Percentiles rank a stretch among this genome's conserved stretches.
Conservation (phyloP, 495 filamentous ascomycete species). For the Xylaria nigripes region DNA sequence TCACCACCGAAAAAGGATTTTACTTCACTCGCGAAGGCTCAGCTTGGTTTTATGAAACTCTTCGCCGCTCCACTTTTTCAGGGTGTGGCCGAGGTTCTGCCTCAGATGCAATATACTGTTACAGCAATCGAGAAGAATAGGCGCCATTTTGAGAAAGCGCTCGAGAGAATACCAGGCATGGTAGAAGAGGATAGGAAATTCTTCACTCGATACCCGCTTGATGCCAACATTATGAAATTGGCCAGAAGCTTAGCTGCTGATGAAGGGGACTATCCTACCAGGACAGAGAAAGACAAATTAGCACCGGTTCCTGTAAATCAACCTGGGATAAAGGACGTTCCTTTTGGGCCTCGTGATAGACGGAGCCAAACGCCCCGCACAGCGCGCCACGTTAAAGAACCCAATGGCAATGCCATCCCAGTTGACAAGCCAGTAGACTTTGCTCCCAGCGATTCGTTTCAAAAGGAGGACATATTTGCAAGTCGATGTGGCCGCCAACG, state of each 20-base stretch:
- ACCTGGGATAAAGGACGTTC: slow-evolving; percentile 16
- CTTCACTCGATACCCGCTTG: slow-evolving; percentile 28
- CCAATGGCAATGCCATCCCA: slow-evolving; percentile 30
- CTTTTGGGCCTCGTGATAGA: slow-evolving; percentile 14
- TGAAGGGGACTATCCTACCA: background rate
- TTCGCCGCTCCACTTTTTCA: slow-evolving; percentile 90
- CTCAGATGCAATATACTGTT: slow-evolving; percentile 72
- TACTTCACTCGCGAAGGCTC: slow-evolving; percentile 72
- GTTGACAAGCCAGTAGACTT: slow-evolving; percentile 31
- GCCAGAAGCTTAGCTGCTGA: slow-evolving; percentile 12
- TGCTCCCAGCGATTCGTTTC: slow-evolving; percentile 29
- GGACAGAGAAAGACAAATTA: slow-evolving; percentile 10
- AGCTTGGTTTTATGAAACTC: slow-evolving; percentile 92
- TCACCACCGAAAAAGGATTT: slow-evolving; percentile 78
- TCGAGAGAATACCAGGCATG: slow-evolving; percentile 38
- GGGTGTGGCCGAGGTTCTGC: slow-evolving; percentile 72
- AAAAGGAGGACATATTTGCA: slow-evolving; percentile 22
- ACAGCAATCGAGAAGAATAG: slow-evolving; percentile 72
- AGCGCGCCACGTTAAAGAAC: slow-evolving; percentile 24
- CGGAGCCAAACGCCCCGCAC: slow-evolving; percentile 14
- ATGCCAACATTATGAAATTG: slow-evolving; percentile 34
- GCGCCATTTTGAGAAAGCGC: slow-evolving; percentile 58
- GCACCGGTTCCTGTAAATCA: slow-evolving; percentile 12
- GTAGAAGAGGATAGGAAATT: slow-evolving; percentile 17
- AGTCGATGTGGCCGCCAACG: slow-evolving; percentile 33